Conservation (phyloP, 345 rosid genomes). For the Acer saccharum region DNA sequence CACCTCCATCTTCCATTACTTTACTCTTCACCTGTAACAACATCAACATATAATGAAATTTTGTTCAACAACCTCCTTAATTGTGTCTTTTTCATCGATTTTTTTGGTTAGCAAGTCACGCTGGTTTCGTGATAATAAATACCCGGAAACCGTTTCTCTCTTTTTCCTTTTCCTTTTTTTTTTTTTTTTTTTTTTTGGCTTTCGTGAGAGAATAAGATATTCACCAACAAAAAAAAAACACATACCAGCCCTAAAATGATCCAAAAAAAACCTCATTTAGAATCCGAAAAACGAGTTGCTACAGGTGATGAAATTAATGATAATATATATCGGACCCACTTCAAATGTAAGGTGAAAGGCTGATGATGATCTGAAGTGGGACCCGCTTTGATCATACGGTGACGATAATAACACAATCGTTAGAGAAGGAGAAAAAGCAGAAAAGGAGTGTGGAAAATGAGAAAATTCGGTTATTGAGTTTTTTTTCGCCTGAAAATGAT, state of each 20-base stretch:
- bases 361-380: neutral
- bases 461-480: conserved; percentile 18
- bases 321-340: neutral
- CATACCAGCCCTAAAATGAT: neutral
- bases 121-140: conserved; percentile 53
- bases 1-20: conserved; percentile 52
- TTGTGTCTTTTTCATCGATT: conserved; percentile 25
- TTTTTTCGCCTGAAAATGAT: conserved; percentile 18
- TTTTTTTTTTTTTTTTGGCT: conserved; percentile 36
- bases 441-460: neutral
- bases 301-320: too few species aligned
- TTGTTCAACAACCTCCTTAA: conserved; percentile 4
- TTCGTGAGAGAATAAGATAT: conserved; percentile 37
- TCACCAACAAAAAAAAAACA: neutral
- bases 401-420: neutral
- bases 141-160: conserved; percentile 41
- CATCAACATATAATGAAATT: neutral
- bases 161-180: conserved; percentile 29
- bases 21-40: conserved; percentile 54
- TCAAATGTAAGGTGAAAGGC: neutral
- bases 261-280: neutral
- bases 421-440: neutral
- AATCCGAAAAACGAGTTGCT: neutral
- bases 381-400: conserved; percentile 6
- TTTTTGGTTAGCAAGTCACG: conserved; percentile 42